phyloP scores from a whole-genome alignment of 2,329 filamentous ascomycete species.

The Mollisia scopiformis region DNA sequence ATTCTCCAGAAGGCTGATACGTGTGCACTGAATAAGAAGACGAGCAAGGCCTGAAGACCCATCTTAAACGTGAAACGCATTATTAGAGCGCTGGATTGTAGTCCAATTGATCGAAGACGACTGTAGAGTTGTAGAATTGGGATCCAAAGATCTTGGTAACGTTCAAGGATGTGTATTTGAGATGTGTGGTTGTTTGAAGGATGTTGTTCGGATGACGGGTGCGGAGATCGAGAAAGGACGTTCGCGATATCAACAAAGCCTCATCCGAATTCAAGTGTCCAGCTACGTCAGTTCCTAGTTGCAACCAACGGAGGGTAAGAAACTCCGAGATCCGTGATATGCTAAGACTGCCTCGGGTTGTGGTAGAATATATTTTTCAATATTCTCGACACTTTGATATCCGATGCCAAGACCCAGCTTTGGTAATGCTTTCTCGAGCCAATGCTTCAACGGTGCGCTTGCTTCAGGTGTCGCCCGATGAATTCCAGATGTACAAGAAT shows the following conservation, averaged over 20 bases:
- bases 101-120: too few relatives aligned
- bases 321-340: too few relatives aligned
- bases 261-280: neutral
- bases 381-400: neutral
- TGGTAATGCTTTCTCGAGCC: neutral
- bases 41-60: conserved; percentile 1
- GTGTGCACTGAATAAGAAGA: neutral
- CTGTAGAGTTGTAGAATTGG: too few relatives aligned
- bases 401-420: neutral
- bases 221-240: neutral
- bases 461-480: conserved; percentile 4
- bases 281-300: neutral
- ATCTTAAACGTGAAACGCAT: too few relatives aligned
- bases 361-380: neutral
- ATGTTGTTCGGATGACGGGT: neutral
- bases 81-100: too few relatives aligned
- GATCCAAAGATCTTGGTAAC: too few relatives aligned
- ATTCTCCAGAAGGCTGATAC: conserved; percentile 85
- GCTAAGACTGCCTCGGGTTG: too few relatives aligned
- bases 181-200: too few relatives aligned
- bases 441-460: neutral
- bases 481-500: neutral
- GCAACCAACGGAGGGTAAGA: too few relatives aligned
- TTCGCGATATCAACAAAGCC: neutral
- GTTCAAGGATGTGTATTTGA: too few relatives aligned